These are phyloP conservation scores for Pyrus communis DNA, from an alignment of 306 rosid genomes.

Conservation along the genomic window DNA sequence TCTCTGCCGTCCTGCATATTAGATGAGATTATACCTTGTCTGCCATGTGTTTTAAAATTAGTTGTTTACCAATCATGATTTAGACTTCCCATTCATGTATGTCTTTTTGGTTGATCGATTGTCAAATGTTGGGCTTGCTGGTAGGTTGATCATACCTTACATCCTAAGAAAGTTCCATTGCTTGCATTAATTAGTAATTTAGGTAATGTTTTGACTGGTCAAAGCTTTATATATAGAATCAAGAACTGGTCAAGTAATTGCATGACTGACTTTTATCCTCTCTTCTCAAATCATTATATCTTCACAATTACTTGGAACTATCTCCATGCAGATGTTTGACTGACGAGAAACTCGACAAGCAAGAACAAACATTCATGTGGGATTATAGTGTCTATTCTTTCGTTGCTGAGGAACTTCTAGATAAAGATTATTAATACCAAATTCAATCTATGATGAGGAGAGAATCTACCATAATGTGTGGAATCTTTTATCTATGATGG, in stretches of 20 bases:
- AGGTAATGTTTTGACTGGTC: neutral
- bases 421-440: slow-evolving; percentile 27
- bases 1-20: neutral
- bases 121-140: neutral
- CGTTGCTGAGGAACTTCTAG: slow-evolving; percentile 25
- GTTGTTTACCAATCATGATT: neutral
- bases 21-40: neutral
- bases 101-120: neutral
- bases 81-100: neutral
- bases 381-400: slow-evolving; percentile 12
- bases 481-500: slow-evolving; percentile 22
- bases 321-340: slow-evolving; percentile 74
- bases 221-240: neutral
- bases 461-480: slow-evolving; percentile 14
- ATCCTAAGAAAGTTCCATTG: neutral
- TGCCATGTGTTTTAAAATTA: neutral
- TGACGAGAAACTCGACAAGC: slow-evolving; percentile 16
- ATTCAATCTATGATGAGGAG: slow-evolving; percentile 20
- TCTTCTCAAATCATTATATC: neutral
- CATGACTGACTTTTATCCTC: neutral
- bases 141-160: neutral
- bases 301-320: slow-evolving; percentile 14
- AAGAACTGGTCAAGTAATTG: neutral
- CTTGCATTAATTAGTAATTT: neutral
- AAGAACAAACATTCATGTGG: slow-evolving; percentile 15